These are phyloP conservation scores for Lachnellula subtilissima DNA, from an alignment of 2,329 filamentous ascomycete species.

Conservation along the genomic window DNA sequence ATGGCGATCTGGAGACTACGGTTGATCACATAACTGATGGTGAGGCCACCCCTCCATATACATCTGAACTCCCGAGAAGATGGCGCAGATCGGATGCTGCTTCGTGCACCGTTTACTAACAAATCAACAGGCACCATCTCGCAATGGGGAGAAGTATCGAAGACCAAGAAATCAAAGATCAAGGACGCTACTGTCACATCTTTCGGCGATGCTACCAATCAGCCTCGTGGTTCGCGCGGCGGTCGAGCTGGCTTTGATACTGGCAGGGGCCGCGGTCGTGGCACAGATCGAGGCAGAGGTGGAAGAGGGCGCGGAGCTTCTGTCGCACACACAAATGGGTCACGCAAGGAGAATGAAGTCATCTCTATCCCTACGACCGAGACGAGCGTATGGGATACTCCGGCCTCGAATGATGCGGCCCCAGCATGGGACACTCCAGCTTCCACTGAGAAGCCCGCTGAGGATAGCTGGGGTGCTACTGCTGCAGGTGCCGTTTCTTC, in stretches of 20 bases:
- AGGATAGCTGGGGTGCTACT: conserved; percentile 29
- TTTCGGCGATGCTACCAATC: conserved; percentile 45
- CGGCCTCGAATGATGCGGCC: conserved; percentile 37
- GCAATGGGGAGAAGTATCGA: conserved; percentile 80
- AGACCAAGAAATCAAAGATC: conserved; percentile 73
- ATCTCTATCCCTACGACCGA: conserved; percentile 67
- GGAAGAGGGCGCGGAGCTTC: conserved; percentile 60
- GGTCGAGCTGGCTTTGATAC: conserved; percentile 55
- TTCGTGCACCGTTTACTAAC: conserved; percentile 3
- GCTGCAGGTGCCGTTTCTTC: conserved; percentile 35
- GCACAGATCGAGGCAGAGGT: conserved; percentile 55
- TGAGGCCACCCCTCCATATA: conserved; percentile 35
- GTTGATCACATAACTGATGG: conserved; percentile 78
- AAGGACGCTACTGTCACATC: conserved; percentile 50
- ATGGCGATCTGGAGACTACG: conserved; percentile 70
- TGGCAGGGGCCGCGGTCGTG: conserved; percentile 56
- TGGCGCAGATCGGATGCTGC: conserved; percentile 3
- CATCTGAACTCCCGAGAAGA: neutral
- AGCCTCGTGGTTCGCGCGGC: conserved; percentile 50
- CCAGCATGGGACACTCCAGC: conserved; percentile 34
- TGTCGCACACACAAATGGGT: conserved; percentile 56
- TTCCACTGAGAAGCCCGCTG: conserved; percentile 33
- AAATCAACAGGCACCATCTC: conserved; percentile 61
- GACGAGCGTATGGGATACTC: conserved; percentile 56
- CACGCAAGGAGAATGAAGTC: conserved; percentile 52